phyloP scores from a whole-genome alignment of 2,329 filamentous ascomycete genomes.

The Hypoxylon sp. region DNA sequence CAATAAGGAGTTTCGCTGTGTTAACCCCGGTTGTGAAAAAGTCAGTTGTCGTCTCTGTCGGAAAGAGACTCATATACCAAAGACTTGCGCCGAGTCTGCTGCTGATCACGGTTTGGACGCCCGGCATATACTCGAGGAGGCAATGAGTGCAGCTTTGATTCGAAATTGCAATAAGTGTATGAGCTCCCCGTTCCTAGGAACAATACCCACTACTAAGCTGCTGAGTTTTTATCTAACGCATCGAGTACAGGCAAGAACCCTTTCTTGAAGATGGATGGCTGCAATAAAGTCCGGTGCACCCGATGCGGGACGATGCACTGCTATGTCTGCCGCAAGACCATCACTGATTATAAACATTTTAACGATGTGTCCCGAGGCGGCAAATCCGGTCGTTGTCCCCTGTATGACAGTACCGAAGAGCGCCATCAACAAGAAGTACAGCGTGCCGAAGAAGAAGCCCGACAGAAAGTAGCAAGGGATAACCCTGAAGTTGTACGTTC shows the following conservation, averaged over 20 bases:
- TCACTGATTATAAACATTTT: slow-evolving; percentile 77
- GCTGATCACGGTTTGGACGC: slow-evolving; percentile 70
- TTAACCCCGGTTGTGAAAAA: slow-evolving; percentile 72
- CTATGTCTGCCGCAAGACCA: slow-evolving; percentile 78
- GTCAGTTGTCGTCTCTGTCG: slow-evolving; percentile 78
- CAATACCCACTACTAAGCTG: background rate
- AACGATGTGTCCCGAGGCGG: slow-evolving; percentile 64
- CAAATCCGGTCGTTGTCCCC: slow-evolving; percentile 69
- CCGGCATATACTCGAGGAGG: slow-evolving; percentile 81
- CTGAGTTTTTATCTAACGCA: background rate
- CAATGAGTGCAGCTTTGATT: slow-evolving; percentile 84
- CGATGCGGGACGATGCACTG: slow-evolving; percentile 71
- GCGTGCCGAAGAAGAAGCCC: slow-evolving; percentile 70
- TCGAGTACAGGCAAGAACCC: slow-evolving; percentile 68
- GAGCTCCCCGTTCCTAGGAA: slow-evolving; percentile 12
- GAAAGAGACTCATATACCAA: slow-evolving; percentile 76
- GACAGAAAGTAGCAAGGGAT: slow-evolving; percentile 66
- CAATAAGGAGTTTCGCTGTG: slow-evolving; percentile 80
- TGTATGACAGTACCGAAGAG: slow-evolving; percentile 73
- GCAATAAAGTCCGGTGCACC: slow-evolving; percentile 85
- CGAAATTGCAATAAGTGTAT: slow-evolving; percentile 77
- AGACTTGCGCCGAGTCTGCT: slow-evolving; percentile 76
- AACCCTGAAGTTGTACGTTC: slow-evolving; percentile 69
- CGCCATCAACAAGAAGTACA: slow-evolving; percentile 74
- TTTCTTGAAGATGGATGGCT: slow-evolving; percentile 83